phyloP scores from a whole-genome alignment of 2,329 filamentous ascomycete genomes.

The Hypomyces rosellus region DNA sequence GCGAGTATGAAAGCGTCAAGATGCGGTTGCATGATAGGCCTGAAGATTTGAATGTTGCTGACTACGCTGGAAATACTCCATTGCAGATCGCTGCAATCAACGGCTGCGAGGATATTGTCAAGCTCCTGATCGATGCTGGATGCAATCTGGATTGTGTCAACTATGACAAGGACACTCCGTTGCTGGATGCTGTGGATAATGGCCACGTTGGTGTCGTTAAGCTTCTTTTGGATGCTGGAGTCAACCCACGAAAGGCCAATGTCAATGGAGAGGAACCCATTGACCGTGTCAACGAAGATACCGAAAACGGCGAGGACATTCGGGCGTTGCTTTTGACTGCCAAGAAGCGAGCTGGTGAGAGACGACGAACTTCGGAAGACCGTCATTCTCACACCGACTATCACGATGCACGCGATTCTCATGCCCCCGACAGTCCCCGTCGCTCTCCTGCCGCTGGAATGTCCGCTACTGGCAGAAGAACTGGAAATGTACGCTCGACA shows the following conservation, averaged over 20 bases:
- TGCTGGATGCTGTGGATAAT: constrained; percentile 95
- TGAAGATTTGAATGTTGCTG: constrained; percentile 80
- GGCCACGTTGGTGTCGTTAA: constrained; percentile 84
- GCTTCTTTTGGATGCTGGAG: constrained; percentile 75
- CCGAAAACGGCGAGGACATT: constrained; percentile 75
- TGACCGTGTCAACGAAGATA: constrained; percentile 69
- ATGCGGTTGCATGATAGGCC: constrained; percentile 69
- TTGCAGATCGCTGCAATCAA: constrained; percentile 88
- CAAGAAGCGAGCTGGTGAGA: constrained; percentile 48
- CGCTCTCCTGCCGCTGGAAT: constrained; percentile 43
- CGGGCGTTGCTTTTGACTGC: constrained; percentile 58
- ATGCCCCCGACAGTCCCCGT: constrained; percentile 53
- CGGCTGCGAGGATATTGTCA: constrained; percentile 80
- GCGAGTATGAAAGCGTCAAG: constrained; percentile 74
- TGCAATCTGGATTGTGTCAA: constrained; percentile 76
- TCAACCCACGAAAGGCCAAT: constrained; percentile 87
- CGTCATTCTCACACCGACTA: constrained; percentile 42
- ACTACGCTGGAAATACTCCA: constrained; percentile 95
- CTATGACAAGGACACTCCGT: constrained; percentile 82
- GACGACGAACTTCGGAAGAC: constrained; percentile 53
- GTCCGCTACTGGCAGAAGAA: constrained; percentile 39
- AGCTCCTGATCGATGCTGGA: constrained; percentile 75
- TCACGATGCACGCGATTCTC: constrained; percentile 44
- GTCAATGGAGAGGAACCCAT: constrained; percentile 89
- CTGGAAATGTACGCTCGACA: constrained; percentile 51